Evolutionary conservation across 108 stramenopile genomes (phyloP).

Genomic region (Pseudonitzschia pungens): DNA sequence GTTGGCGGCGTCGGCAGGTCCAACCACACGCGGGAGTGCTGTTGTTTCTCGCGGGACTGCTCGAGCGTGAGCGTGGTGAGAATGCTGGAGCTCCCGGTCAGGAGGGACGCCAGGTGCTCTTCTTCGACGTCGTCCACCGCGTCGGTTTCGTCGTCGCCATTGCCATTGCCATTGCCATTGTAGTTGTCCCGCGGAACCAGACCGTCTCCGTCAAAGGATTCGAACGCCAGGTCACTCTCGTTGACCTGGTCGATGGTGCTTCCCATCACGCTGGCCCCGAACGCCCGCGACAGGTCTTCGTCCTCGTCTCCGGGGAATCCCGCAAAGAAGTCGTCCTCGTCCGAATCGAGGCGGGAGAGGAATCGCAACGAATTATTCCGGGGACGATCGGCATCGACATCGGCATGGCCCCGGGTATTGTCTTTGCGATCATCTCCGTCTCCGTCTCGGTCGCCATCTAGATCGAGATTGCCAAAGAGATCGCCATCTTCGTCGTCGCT

Average conservation of each 20-base stretch:
- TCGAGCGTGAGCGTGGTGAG: neutral
- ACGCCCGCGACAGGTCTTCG: neutral
- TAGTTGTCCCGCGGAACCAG: neutral
- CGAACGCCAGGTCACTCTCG: neutral
- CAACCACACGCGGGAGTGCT: neutral
- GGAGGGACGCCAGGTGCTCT: neutral
- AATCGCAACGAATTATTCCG: too few species aligned
- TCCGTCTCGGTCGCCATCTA: neutral
- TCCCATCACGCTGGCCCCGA: neutral
- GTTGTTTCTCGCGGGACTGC: too few species aligned
- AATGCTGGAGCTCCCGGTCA: neutral
- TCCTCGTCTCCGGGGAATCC: neutral
- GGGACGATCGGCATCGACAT: too few species aligned
- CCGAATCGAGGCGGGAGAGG: too few species aligned
- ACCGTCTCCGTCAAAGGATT: too few species aligned
- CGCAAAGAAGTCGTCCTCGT: neutral
- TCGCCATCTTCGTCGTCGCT: neutral
- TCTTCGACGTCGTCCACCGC: neutral
- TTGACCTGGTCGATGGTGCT: conserved; percentile 5
- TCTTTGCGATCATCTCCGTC: neutral
- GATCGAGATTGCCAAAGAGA: neutral
- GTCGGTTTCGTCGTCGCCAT: neutral
- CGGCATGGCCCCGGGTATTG: too few species aligned
- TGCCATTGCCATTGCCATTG: neutral
- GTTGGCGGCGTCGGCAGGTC: neutral